These are phyloP conservation scores for Suhomyces bokatorum DNA, from an alignment of 1,139 yeast species.

Conservation along the genomic window DNA sequence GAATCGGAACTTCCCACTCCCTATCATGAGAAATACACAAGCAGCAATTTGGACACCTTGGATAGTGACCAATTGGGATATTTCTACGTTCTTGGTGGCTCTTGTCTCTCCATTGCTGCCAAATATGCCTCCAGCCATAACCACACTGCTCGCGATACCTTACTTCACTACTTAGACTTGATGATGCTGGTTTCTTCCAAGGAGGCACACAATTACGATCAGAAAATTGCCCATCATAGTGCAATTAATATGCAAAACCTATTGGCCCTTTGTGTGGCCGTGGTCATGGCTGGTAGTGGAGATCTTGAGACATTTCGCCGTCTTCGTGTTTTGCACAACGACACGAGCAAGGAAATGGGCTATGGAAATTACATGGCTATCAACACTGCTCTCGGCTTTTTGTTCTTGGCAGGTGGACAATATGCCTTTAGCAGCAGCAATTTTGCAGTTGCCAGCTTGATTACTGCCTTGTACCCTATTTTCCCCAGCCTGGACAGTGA, in stretches of 20 bases:
- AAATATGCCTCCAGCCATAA: conserved; percentile 74
- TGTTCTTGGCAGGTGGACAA: conserved; percentile 92
- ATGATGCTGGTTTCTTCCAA: conserved; percentile 55
- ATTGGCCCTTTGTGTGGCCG: conserved; percentile 62
- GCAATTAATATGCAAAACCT: conserved; percentile 60
- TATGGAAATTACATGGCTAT: conserved; percentile 80
- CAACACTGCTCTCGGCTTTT: conserved; percentile 81
- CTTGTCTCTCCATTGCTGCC: conserved; percentile 72
- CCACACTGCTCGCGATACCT: conserved; percentile 52
- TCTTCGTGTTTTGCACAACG: conserved; percentile 66
- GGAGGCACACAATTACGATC: conserved; percentile 56
- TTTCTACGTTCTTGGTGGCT: conserved; percentile 73
- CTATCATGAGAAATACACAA: conserved; percentile 32
- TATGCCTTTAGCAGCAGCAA: conserved; percentile 69
- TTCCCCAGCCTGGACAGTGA: conserved; percentile 53
- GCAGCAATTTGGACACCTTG: conserved; percentile 28
- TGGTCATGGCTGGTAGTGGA: conserved; percentile 91
- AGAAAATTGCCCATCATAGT: conserved; percentile 56
- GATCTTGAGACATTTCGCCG: conserved; percentile 78
- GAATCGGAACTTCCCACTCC: conserved; percentile 52
- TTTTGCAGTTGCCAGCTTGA: conserved; percentile 70
- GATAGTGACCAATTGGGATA: conserved; percentile 67
- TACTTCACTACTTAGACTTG: conserved; percentile 64
- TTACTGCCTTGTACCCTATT: conserved; percentile 75
- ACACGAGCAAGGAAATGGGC: conserved; percentile 45